These are phyloP conservation scores for Cochlearia excelsa DNA, from an alignment of 345 rosid species.

Conservation along the genomic window DNA sequence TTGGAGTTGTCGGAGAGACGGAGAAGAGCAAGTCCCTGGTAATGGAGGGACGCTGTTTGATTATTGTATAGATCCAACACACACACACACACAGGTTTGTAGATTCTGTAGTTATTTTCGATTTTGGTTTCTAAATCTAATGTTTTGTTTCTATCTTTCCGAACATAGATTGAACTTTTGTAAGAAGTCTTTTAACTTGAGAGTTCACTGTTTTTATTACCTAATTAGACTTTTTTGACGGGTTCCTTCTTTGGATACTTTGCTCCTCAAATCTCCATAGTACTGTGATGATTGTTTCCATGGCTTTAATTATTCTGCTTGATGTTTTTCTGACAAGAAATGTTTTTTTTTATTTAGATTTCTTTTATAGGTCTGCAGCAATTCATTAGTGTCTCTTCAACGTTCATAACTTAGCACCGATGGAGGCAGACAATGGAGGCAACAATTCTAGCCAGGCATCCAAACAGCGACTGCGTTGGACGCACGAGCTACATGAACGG, in stretches of 20 bases:
- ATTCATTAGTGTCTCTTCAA: slow-evolving; percentile 52
- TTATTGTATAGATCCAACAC: slow-evolving; percentile 25
- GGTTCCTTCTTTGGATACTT: too few relatives aligned
- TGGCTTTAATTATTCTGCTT: background rate
- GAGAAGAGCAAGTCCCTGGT: slow-evolving; percentile 14
- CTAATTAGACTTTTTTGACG: too few relatives aligned
- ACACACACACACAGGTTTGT: slow-evolving; percentile 24
- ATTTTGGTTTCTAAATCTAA: too few relatives aligned
- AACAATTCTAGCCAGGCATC: slow-evolving; percentile 81
- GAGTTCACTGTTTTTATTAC: too few relatives aligned
- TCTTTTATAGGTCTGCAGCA: slow-evolving; percentile 34
- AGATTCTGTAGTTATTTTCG: slow-evolving; percentile 18
- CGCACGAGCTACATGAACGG: slow-evolving; percentile 97
- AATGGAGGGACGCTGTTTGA: slow-evolving; percentile 27
- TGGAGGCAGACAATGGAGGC: slow-evolving; percentile 76
- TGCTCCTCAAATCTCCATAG: too few relatives aligned
- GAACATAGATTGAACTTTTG: background rate
- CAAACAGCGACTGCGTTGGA: slow-evolving; percentile 96
- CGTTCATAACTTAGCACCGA: slow-evolving; percentile 48
- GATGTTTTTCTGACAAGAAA: slow-evolving; percentile 48
- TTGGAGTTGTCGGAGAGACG: slow-evolving; percentile 4
- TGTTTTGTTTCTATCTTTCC: background rate
- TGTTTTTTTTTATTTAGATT: slow-evolving; percentile 37
- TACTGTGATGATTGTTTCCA: background rate
- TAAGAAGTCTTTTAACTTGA: too few relatives aligned